Percentiles rank a stretch among this genome's conserved stretches.
phyloP scores from a whole-genome alignment of 306 rosid species.

The Lithocarpus polystachyus region DNA sequence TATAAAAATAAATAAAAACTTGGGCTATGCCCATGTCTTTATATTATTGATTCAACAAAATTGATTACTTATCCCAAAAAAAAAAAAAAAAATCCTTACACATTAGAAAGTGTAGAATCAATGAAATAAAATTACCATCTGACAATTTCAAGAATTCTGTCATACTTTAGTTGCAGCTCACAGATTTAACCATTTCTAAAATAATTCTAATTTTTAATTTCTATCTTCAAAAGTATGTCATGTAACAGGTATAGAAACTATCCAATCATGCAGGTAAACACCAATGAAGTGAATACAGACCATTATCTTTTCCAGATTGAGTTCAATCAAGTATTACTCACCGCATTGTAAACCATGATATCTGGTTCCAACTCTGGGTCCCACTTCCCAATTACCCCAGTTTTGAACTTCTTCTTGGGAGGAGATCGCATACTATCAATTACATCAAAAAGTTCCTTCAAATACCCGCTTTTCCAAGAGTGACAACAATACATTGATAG shows the following conservation, averaged over 20 bases:
- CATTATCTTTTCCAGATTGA: neutral
- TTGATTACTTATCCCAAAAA: too few species aligned
- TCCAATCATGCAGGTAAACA: neutral
- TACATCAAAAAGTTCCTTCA: constrained; percentile 89
- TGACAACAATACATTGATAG: constrained; percentile 78
- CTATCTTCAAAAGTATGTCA: neutral
- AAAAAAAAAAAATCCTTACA: neutral
- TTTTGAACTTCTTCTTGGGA: constrained; percentile 74
- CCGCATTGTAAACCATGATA: constrained; percentile 73
- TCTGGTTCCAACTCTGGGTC: constrained; percentile 93
- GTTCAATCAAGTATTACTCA: constrained; percentile 37
- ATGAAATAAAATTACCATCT: neutral
- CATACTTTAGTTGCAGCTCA: neutral
- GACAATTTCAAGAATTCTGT: neutral
- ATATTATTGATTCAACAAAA: too few species aligned
- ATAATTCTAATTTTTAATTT: neutral
- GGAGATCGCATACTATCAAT: constrained; percentile 83
- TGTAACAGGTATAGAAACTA: neutral
- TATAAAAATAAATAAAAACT: too few species aligned
- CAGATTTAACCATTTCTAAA: too few species aligned
- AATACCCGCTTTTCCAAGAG: constrained; percentile 91
- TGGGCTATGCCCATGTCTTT: too few species aligned
- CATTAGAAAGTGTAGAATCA: neutral
- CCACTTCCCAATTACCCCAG: constrained; percentile 72
- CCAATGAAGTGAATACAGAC: neutral